These are phyloP conservation scores for Pyrenochaeta sp. DNA, from an alignment of 2,329 filamentous ascomycete genomes.

Conservation along the genomic window DNA sequence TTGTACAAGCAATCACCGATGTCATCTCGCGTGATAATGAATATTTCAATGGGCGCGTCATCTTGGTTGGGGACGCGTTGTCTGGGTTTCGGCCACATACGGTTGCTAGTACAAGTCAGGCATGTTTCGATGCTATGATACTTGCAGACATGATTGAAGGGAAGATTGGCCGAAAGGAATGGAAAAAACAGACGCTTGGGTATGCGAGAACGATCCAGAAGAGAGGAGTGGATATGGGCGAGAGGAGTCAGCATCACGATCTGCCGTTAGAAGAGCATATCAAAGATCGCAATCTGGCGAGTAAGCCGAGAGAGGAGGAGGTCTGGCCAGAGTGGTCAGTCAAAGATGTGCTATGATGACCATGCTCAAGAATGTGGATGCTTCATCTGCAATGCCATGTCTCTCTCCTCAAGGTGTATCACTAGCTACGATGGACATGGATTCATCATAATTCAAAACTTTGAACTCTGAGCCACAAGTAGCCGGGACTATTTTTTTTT, in stretches of 20 bases:
- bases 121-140: constrained; percentile 55
- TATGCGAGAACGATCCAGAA: constrained; percentile 50
- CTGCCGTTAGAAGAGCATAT: constrained; percentile 35
- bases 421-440: no score
- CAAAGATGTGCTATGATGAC: constrained; percentile 3
- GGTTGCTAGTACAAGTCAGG: constrained; percentile 58
- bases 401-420: no score
- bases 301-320: constrained; percentile 33
- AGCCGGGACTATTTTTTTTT: no score
- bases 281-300: constrained; percentile 32
- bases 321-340: constrained; percentile 35
- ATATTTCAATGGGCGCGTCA: constrained; percentile 53
- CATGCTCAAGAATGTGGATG: no score
- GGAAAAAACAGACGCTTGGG: constrained; percentile 47
- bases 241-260: constrained; percentile 52
- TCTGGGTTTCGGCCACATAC: constrained; percentile 58
- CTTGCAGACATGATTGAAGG: constrained; percentile 53
- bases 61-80: constrained; percentile 59
- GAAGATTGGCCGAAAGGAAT: constrained; percentile 44
- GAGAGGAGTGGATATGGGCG: constrained; percentile 51
- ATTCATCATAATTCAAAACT: no score
- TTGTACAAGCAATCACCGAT: constrained; percentile 58
- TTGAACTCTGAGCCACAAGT: no score
- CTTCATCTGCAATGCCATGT: no score
- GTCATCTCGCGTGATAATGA: constrained; percentile 48